Conservation (phyloP, 2,329 filamentous ascomycete species). For the Huntiella omanensis region DNA sequence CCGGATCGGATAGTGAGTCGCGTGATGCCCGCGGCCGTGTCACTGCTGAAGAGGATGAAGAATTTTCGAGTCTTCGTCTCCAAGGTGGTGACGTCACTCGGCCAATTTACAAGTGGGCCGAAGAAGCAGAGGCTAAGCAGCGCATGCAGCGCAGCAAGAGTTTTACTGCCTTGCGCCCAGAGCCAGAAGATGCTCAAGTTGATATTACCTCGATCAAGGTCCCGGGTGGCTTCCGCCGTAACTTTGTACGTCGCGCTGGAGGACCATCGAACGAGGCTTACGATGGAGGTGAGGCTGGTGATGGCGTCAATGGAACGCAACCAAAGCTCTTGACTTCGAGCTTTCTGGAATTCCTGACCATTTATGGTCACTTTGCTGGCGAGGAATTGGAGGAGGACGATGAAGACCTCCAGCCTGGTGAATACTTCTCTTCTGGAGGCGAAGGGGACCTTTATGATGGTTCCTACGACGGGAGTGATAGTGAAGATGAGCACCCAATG, state of each 20-base stretch:
- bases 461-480: slow-evolving; percentile 23
- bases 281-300: slow-evolving; percentile 14
- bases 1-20: slow-evolving; percentile 28
- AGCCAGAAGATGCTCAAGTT: slow-evolving; percentile 60
- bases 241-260: slow-evolving; percentile 57
- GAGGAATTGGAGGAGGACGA: slow-evolving; percentile 95
- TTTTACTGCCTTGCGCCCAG: slow-evolving; percentile 59
- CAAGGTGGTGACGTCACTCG: slow-evolving; percentile 91
- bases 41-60: slow-evolving; percentile 42
- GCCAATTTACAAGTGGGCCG: slow-evolving; percentile 91
- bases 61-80: slow-evolving; percentile 82
- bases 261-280: slow-evolving; percentile 14
- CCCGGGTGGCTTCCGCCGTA: slow-evolving; percentile 80
- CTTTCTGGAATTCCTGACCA: slow-evolving; percentile 85
- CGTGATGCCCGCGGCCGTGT: slow-evolving; percentile 37
- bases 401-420: slow-evolving; percentile 66
- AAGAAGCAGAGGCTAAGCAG: slow-evolving; percentile 58
- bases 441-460: slow-evolving; percentile 41
- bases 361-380: slow-evolving; percentile 95
- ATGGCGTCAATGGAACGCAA: slow-evolving; percentile 15
- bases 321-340: slow-evolving; percentile 66
- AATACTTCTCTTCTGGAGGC: slow-evolving; percentile 73
- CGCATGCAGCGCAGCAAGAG: slow-evolving; percentile 68
- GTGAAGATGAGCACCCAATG: slow-evolving; percentile 60
- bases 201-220: slow-evolving; percentile 84